Conservation (phyloP, 441 rosid genomes). For the Erodium trifolium region DNA sequence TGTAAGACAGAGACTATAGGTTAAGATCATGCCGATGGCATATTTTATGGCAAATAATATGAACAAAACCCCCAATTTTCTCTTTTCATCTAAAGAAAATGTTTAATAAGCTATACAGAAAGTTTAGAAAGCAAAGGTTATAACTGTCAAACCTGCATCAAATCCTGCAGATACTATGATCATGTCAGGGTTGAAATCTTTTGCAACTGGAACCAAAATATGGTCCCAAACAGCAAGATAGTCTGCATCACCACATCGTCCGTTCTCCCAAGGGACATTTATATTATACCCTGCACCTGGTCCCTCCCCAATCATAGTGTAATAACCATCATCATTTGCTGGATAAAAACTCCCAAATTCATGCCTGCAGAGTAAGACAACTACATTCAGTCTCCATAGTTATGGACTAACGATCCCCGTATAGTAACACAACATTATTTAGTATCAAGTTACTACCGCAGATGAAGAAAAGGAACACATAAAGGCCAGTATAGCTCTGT, state of each 20-base stretch:
- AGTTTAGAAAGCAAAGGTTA: background rate
- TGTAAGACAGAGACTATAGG: background rate
- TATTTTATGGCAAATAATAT: background rate
- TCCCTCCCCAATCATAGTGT: conserved; percentile 84
- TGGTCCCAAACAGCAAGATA: conserved; percentile 95
- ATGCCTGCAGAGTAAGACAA: conserved; percentile 49
- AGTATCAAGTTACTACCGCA: background rate
- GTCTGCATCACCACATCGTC: conserved; percentile 80
- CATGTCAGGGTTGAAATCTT: conserved; percentile 73
- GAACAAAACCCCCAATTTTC: background rate
- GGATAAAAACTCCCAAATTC: conserved; percentile 85
- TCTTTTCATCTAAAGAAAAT: background rate
- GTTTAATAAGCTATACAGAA: background rate
- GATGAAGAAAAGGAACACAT: no score
- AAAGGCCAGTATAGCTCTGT: background rate
- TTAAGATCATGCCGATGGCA: background rate
- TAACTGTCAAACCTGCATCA: conserved; percentile 71
- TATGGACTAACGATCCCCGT: background rate
- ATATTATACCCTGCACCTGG: conserved; percentile 87
- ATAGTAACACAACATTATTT: background rate
- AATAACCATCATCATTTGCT: conserved; percentile 62
- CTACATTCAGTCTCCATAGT: conserved; percentile 16
- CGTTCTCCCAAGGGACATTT: conserved; percentile 95
- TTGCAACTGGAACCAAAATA: conserved; percentile 74
- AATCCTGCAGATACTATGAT: conserved; percentile 84